Percentiles rank a stretch among this genome's conserved stretches.
Evolutionary conservation across 441 rosid species (phyloP).

Genomic region (Mallotus japonicus): DNA sequence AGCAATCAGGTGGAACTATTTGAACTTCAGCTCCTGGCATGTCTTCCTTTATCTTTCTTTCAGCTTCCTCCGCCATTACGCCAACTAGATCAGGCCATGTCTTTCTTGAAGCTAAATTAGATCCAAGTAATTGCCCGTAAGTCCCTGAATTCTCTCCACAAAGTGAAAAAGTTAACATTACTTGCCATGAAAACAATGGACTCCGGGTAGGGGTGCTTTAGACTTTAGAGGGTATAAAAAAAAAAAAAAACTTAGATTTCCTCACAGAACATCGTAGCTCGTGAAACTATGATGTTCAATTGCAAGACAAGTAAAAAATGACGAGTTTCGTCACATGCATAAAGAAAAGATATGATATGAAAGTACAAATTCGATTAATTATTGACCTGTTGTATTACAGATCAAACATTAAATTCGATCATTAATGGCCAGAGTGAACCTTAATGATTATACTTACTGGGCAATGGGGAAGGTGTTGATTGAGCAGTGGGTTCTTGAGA

Average conservation of each 20-base stretch:
- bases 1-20: constrained; percentile 27
- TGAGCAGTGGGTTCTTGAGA: not conserved
- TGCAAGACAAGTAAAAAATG: not conserved
- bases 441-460: constrained; percentile 2
- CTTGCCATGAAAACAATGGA: too few species aligned
- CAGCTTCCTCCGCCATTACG: constrained; percentile 38
- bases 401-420: not conserved
- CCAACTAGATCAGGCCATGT: constrained; percentile 17
- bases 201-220: too few species aligned
- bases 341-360: too few species aligned
- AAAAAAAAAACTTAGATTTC: too few species aligned
- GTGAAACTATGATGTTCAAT: not conserved
- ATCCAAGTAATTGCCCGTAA: not conserved
- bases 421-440: not conserved
- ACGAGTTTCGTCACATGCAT: not conserved
- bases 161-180: not conserved
- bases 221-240: too few species aligned
- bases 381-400: too few species aligned
- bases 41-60: constrained; percentile 42
- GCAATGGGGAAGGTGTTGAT: constrained; percentile 4
- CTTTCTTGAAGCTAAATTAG: not conserved
- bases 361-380: too few species aligned
- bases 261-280: too few species aligned
- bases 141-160: constrained; percentile 1
- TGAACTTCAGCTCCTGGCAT: constrained; percentile 29